Evolutionary conservation across 148 eudicot species (phyloP).

Genomic region (Nepenthes mirabilis): DNA sequence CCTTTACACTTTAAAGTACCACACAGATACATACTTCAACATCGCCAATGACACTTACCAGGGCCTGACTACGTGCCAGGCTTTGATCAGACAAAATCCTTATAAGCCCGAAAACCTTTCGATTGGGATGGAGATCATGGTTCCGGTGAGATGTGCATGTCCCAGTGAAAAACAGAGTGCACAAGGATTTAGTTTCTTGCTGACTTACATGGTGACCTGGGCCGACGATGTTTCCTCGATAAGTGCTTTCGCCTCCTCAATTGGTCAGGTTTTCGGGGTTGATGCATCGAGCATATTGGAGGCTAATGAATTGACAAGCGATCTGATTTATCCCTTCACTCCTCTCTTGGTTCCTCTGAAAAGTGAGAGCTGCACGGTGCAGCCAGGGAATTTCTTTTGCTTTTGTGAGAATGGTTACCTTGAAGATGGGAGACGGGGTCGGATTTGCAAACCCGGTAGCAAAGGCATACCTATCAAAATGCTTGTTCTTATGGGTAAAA

Average conservation of each 20-base stretch:
- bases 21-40: not conserved
- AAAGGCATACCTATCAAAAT: not conserved
- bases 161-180: constrained; percentile 1
- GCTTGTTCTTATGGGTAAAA: constrained; percentile 1
- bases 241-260: not conserved
- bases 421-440: not conserved
- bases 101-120: not conserved
- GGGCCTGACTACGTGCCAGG: constrained; percentile 10
- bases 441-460: not conserved
- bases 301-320: constrained; percentile 39
- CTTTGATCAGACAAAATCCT: not conserved
- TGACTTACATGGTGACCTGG: constrained; percentile 2
- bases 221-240: not conserved
- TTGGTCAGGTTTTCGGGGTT: constrained; percentile 31
- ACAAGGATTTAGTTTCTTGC: constrained; percentile 3
- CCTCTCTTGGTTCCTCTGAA: constrained; percentile 50
- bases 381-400: constrained; percentile 1
- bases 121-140: not conserved
- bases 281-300: constrained; percentile 17
- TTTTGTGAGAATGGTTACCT: constrained; percentile 2
- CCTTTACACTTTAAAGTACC: not conserved
- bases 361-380: constrained; percentile 2
- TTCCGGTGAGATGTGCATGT: constrained; percentile 10
- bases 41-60: constrained; percentile 4
- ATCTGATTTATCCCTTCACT: constrained; percentile 38